phyloP scores from a whole-genome alignment of 2,329 filamentous ascomycete species.

The Neopestalotiopsis clavispora region DNA sequence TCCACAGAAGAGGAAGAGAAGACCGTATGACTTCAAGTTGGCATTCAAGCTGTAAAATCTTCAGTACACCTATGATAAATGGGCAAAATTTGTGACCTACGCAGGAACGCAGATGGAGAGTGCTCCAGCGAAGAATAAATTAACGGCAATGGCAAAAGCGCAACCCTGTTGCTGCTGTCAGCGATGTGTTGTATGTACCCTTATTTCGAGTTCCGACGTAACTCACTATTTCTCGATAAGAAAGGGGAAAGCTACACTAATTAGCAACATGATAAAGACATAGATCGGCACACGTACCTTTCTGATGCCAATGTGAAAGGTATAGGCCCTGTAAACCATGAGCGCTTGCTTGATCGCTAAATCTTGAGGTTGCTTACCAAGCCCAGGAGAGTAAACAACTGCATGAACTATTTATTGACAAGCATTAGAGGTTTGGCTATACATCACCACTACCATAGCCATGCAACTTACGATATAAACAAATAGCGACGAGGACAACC shows the following conservation, averaged over 20 bases:
- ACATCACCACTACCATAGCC: too few species aligned
- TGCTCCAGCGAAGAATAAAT: not conserved
- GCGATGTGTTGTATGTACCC: too few species aligned
- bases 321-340: not conserved
- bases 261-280: not conserved
- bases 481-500: not conserved
- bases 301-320: not conserved
- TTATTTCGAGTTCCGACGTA: too few species aligned
- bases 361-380: not conserved
- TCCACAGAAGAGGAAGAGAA: slow-evolving; percentile 16
- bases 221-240: not conserved
- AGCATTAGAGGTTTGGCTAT: too few species aligned
- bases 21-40: not conserved
- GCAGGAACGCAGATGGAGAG: not conserved
- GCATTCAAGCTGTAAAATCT: not conserved
- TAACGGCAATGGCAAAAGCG: not conserved
- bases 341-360: not conserved
- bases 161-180: not conserved
- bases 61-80: not conserved
- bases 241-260: not conserved
- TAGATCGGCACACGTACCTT: not conserved
- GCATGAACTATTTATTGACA: not conserved
- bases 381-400: not conserved
- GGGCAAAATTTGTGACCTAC: not conserved
- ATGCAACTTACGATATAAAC: not conserved